phyloP scores from a whole-genome alignment of 768 basidiomycete species.

The Mycena galopus region DNA sequence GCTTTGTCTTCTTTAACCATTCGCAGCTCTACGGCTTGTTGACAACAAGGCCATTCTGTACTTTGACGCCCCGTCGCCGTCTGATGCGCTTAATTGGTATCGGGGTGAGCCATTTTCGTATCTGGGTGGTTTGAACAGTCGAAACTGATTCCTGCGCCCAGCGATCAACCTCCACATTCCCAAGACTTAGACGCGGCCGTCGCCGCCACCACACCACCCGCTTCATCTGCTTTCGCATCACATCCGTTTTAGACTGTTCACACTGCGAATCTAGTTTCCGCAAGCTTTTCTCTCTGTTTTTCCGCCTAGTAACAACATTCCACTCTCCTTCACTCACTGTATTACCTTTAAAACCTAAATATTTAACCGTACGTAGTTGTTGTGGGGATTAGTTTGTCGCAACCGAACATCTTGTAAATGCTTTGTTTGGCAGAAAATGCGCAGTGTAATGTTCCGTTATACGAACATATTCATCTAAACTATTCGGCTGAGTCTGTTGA shows the following conservation, averaged over 20 bases:
- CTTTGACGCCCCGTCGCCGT: slow-evolving; percentile 87
- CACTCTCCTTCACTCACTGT: slow-evolving; percentile 35
- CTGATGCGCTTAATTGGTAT: slow-evolving; percentile 91
- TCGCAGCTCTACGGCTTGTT: slow-evolving; percentile 83
- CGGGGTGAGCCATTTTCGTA: slow-evolving; percentile 67
- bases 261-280: slow-evolving; percentile 33
- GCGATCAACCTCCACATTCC: slow-evolving; percentile 93
- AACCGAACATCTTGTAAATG: slow-evolving; percentile 35
- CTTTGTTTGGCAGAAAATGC: slow-evolving; percentile 30
- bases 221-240: slow-evolving; percentile 26
- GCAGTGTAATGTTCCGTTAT: slow-evolving; percentile 7
- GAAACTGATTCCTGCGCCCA: slow-evolving; percentile 45
- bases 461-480: neutral
- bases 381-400: slow-evolving; percentile 32
- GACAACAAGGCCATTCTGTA: slow-evolving; percentile 94
- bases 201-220: slow-evolving; percentile 29
- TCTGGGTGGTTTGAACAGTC: neutral
- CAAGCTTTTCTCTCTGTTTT: slow-evolving; percentile 27
- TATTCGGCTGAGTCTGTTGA: neutral
- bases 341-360: slow-evolving; percentile 29
- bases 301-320: slow-evolving; percentile 7
- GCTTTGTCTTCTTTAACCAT: slow-evolving; percentile 11
- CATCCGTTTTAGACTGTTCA: slow-evolving; percentile 27
- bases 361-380: slow-evolving; percentile 27
- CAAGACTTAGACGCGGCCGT: slow-evolving; percentile 65